Percentiles rank a stretch among this genome's conserved stretches.
Evolutionary conservation across 2,329 filamentous ascomycete genomes (phyloP).

Genomic region (Aureobasidium pullulans): DNA sequence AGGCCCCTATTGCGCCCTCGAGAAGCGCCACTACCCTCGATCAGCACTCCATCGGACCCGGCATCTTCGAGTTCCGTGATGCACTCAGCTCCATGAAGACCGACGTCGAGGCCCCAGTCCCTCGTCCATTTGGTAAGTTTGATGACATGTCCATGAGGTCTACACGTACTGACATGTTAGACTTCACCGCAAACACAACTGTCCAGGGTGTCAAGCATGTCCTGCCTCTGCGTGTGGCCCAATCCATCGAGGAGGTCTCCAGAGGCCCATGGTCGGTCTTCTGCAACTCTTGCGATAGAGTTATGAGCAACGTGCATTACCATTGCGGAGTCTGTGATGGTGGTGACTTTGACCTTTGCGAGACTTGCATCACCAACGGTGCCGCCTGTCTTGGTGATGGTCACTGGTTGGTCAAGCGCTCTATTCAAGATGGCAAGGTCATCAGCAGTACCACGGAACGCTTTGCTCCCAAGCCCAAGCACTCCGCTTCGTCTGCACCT

Average conservation of each 20-base stretch:
- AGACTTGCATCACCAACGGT: conserved; percentile 66
- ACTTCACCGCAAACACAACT: conserved; percentile 20
- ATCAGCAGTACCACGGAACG: conserved; percentile 81
- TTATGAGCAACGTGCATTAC: conserved; percentile 76
- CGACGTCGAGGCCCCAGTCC: conserved; percentile 35
- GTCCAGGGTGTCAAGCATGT: neutral
- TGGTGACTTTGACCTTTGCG: conserved; percentile 91
- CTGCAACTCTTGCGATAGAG: conserved; percentile 81
- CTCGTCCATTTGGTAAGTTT: conserved; percentile 28
- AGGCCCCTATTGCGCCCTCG: conserved; percentile 22
- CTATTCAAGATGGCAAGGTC: conserved; percentile 68
- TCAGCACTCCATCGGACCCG: conserved; percentile 25
- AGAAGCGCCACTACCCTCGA: conserved; percentile 15
- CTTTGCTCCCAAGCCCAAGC: conserved; percentile 56
- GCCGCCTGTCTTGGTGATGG: conserved; percentile 67
- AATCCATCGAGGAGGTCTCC: conserved; percentile 24
- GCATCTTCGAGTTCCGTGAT: conserved; percentile 33
- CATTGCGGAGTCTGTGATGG: conserved; percentile 91
- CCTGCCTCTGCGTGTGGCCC: neutral
- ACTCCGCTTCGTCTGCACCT: conserved; percentile 19
- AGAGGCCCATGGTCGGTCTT: conserved; percentile 66
- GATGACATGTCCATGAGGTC: too few relatives aligned
- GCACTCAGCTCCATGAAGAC: conserved; percentile 22
- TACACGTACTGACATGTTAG: neutral
- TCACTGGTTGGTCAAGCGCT: conserved; percentile 94